phyloP scores from a whole-genome alignment of 2,329 filamentous ascomycete genomes.

The Scolecobasidium constrictum region DNA sequence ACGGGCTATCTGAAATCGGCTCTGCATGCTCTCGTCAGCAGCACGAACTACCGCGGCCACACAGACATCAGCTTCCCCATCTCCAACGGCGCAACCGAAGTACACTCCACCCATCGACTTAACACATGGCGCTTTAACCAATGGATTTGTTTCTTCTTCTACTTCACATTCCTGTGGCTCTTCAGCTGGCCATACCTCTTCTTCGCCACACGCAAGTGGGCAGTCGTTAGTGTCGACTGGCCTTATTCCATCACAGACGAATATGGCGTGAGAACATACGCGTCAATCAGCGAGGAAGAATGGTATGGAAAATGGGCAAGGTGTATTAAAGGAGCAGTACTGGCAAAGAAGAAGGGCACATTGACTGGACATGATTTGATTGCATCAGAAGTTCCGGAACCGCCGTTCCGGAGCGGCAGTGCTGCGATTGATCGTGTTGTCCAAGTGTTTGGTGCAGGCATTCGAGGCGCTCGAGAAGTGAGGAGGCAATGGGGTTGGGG shows the following conservation, averaged over 20 bases:
- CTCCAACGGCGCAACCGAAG: constrained; percentile 44
- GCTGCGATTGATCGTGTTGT: constrained; percentile 6
- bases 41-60: constrained; percentile 57
- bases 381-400: neutral
- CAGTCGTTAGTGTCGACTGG: constrained; percentile 54
- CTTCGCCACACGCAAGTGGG: constrained; percentile 56
- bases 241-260: constrained; percentile 33
- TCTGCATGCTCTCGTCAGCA: constrained; percentile 46
- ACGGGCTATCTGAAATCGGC: constrained; percentile 39
- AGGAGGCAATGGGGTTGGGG: constrained; percentile 10
- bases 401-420: constrained; percentile 4
- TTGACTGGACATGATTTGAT: constrained; percentile 9
- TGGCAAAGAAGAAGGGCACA: constrained; percentile 44
- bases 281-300: constrained; percentile 37
- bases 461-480: constrained; percentile 6
- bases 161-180: constrained; percentile 56
- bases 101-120: constrained; percentile 51
- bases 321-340: constrained; percentile 47
- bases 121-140: constrained; percentile 54
- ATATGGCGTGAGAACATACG: constrained; percentile 35
- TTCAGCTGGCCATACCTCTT: constrained; percentile 61
- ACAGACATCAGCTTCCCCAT: constrained; percentile 49
- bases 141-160: constrained; percentile 56
- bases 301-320: constrained; percentile 55
- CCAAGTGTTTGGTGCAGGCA: constrained; percentile 8